Conservation (phyloP, 2,329 filamentous ascomycete species). For the Aschersonia sp. region DNA sequence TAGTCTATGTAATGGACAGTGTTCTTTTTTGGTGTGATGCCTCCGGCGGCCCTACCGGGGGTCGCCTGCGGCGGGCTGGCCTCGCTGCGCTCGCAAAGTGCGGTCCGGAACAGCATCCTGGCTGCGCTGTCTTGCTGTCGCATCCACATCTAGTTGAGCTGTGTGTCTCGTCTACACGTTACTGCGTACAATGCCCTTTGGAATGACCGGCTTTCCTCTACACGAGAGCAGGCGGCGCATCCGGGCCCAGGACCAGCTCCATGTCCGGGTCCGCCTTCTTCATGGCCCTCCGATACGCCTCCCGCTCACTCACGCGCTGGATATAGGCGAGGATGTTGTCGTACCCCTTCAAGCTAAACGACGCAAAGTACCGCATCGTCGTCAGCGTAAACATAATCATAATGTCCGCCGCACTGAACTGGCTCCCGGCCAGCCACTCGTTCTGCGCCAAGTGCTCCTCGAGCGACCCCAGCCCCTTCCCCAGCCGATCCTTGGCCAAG, state of each 20-base stretch:
- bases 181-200: not conserved
- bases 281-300: conserved; percentile 32
- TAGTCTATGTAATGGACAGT: too few species aligned
- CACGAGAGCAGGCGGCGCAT: conserved; percentile 4
- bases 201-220: too few species aligned
- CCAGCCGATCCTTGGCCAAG: conserved; percentile 17
- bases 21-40: too few species aligned
- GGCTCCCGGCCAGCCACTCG: conserved; percentile 42
- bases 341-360: conserved; percentile 25
- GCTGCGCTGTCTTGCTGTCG: too few species aligned
- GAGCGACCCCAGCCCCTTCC: conserved; percentile 29
- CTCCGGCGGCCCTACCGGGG: too few species aligned
- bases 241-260: conserved; percentile 15
- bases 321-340: conserved; percentile 30
- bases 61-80: too few species aligned
- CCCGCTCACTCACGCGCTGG: conserved; percentile 24
- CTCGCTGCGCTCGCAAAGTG: too few species aligned
- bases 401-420: conserved; percentile 51
- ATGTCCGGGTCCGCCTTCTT: conserved; percentile 33
- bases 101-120: too few species aligned
- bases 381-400: conserved; percentile 48
- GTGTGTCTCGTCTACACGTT: not conserved
- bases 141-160: too few species aligned
- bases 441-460: conserved; percentile 32
- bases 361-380: conserved; percentile 40